Percentiles rank a stretch among this genome's conserved stretches.
phyloP scores from a whole-genome alignment of 1,284 basidiomycete genomes.

The Cutaneotrichosporon cutaneum region DNA sequence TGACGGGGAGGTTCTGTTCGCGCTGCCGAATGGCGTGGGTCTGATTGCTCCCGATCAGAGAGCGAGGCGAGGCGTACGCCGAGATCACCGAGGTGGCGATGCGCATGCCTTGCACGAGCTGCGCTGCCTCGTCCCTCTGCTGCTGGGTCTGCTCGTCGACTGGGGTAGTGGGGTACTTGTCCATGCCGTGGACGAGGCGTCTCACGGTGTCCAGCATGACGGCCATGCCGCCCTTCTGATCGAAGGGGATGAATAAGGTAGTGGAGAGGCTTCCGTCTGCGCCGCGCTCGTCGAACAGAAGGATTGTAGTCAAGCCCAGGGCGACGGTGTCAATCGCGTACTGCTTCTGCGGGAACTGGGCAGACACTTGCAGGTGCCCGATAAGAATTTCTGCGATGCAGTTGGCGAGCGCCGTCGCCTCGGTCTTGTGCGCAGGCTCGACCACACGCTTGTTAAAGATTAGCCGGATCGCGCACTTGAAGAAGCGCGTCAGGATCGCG shows the following conservation, averaged over 20 bases:
- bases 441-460: constrained; percentile 72
- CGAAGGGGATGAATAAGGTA: constrained; percentile 73
- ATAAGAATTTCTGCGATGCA: constrained; percentile 71
- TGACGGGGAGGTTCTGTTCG: constrained; percentile 34
- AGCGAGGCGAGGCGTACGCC: constrained; percentile 73
- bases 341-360: constrained; percentile 25
- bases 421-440: constrained; percentile 74
- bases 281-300: constrained; percentile 81
- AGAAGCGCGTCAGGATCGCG: constrained; percentile 74
- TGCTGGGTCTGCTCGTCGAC: constrained; percentile 60
- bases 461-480: constrained; percentile 88
- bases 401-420: constrained; percentile 68
- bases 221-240: constrained; percentile 69
- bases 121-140: constrained; percentile 59
- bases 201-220: constrained; percentile 65
- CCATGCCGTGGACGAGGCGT: constrained; percentile 62
- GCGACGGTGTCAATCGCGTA: constrained; percentile 64
- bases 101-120: constrained; percentile 14
- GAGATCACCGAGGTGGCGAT: constrained; percentile 70
- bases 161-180: constrained; percentile 49
- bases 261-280: constrained; percentile 75
- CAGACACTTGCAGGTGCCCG: constrained; percentile 61
- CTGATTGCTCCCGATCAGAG: constrained; percentile 81
- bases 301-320: constrained; percentile 67
- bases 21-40: constrained; percentile 55